Conservation (phyloP, 139 green algal genomes). For the Haematococcus lacustris region DNA sequence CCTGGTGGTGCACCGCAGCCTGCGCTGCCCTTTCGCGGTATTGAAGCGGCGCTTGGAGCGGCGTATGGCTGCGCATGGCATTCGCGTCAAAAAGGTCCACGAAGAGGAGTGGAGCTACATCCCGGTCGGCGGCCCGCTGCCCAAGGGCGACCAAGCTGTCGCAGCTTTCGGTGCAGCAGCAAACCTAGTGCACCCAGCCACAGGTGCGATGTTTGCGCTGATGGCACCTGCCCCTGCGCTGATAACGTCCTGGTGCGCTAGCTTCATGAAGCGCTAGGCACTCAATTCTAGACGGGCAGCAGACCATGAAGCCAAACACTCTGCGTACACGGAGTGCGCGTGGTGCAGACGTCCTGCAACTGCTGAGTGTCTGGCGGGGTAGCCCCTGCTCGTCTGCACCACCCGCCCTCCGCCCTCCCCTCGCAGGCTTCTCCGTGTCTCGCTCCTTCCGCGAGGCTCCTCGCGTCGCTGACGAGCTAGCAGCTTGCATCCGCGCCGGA, state of each 20-base stretch:
- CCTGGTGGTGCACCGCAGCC: no score
- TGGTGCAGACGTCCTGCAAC: no score
- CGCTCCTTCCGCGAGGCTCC: slow-evolving; percentile 58
- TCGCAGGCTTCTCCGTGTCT: slow-evolving; percentile 21
- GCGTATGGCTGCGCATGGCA: slow-evolving; percentile 55
- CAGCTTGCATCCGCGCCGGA: slow-evolving; percentile 8
- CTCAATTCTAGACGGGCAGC: no score
- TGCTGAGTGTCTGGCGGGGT: no score
- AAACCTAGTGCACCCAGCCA: slow-evolving; percentile 71
- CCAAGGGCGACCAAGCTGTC: slow-evolving; percentile 41
- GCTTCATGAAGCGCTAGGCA: no score
- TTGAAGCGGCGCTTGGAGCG: slow-evolving; percentile 67
- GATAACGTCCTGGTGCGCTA: no score
- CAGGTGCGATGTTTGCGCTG: no score
- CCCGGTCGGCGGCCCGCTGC: slow-evolving; percentile 79
- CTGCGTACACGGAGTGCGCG: no score
- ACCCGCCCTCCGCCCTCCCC: no score
- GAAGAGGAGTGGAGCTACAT: slow-evolving; percentile 95
- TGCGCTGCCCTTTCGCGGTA: slow-evolving; percentile 65
- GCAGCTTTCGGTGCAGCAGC: slow-evolving; percentile 81
- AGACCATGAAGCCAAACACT: no score
- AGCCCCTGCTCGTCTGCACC: no score
- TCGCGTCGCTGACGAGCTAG: slow-evolving; percentile 39
- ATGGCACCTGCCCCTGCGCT: no score
- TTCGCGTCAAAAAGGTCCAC: slow-evolving; percentile 40